These are phyloP conservation scores for Xylaria curta DNA, from an alignment of 495 filamentous ascomycete species.

Conservation along the genomic window DNA sequence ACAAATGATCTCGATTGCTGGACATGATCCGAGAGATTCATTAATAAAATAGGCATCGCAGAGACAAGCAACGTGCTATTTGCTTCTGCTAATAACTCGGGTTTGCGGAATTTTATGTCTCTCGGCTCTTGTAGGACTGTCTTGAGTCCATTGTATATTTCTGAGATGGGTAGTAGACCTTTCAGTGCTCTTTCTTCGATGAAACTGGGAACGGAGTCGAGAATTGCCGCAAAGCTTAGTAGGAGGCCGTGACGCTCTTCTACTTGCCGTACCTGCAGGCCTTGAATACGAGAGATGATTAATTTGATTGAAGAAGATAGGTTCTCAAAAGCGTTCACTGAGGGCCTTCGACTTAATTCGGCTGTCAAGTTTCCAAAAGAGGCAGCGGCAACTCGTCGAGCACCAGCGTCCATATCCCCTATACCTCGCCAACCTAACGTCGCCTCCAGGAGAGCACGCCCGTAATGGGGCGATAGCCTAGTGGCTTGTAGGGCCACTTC, in stretches of 20 bases:
- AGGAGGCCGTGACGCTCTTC: conserved; percentile 73
- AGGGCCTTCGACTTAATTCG: conserved; percentile 37
- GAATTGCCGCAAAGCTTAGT: conserved; percentile 60
- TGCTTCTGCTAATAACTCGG: conserved; percentile 73
- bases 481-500: conserved; percentile 74
- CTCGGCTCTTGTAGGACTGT: conserved; percentile 45
- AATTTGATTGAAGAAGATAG: conserved; percentile 37
- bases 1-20: conserved; percentile 17
- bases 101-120: conserved; percentile 59
- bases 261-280: conserved; percentile 63
- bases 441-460: conserved; percentile 68
- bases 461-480: conserved; percentile 69
- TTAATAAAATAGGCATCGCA: conserved; percentile 45
- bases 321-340: conserved; percentile 34
- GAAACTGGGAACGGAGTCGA: conserved; percentile 48
- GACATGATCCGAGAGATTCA: conserved; percentile 13
- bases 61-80: conserved; percentile 62
- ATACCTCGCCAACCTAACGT: conserved; percentile 89
- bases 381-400: conserved; percentile 72
- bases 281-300: conserved; percentile 52
- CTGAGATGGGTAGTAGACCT: conserved; percentile 22
- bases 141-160: conserved; percentile 33
- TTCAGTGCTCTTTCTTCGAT: conserved; percentile 9
- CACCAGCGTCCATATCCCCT: conserved; percentile 72
- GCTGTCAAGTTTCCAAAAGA: conserved; percentile 68